Conservation (phyloP, 257 asterid genomes). For the Asclepias syriaca region DNA sequence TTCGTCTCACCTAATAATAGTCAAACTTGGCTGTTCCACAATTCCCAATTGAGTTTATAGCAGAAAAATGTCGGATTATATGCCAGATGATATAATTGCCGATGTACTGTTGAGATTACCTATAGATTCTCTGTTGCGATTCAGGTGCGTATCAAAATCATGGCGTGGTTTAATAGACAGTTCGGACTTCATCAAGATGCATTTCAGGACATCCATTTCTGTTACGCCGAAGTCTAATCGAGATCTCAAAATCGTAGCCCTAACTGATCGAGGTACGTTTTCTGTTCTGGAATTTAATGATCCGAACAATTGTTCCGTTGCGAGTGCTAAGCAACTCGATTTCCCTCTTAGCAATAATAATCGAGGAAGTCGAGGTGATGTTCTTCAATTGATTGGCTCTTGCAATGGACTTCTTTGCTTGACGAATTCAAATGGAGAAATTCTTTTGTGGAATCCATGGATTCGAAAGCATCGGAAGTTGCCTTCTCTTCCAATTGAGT, state of each 20-base stretch:
- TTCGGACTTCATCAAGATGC: not conserved
- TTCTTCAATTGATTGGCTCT: not conserved
- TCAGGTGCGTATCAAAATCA: conserved; percentile 11
- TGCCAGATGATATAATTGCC: not conserved
- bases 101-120: conserved; percentile 4
- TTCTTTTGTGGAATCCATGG: conserved; percentile 6
- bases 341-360: not conserved
- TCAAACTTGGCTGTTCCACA: not conserved
- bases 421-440: not conserved
- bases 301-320: not conserved
- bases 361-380: not conserved
- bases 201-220: not conserved
- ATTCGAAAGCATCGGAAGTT: not conserved
- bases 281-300: not conserved
- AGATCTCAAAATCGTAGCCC: not conserved
- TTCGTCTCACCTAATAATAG: not conserved
- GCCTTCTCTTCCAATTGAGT: not conserved
- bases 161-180: conserved; percentile 15
- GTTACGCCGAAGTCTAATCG: no score
- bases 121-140: not conserved
- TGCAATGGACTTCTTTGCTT: conserved; percentile 16
- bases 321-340: not conserved
- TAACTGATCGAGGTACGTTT: not conserved
- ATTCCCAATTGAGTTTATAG: not conserved
- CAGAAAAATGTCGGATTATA: not conserved